These are phyloP conservation scores for Cerioporus squamosus DNA, from an alignment of 1,284 basidiomycete species.

Conservation along the genomic window DNA sequence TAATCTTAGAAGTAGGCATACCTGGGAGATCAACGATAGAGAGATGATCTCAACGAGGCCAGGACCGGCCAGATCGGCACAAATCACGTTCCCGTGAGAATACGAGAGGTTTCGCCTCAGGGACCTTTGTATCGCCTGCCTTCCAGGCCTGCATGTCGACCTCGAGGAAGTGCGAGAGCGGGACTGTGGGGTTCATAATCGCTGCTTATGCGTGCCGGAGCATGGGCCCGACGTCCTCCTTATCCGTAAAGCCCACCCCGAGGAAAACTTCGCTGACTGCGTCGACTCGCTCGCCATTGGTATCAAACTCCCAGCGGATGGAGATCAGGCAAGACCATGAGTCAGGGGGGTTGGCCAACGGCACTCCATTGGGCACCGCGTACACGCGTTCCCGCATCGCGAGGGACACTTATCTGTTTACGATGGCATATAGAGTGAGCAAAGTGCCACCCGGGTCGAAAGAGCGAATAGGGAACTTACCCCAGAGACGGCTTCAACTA, in stretches of 20 bases:
- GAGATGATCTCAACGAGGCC: slow-evolving; percentile 47
- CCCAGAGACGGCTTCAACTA: slow-evolving; percentile 60
- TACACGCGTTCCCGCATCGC: slow-evolving; percentile 30
- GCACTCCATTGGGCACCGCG: slow-evolving; percentile 35
- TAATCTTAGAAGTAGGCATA: background rate
- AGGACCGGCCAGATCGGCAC: slow-evolving; percentile 48
- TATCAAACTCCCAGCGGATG: slow-evolving; percentile 34
- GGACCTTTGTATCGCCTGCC: background rate
- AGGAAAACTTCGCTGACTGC: slow-evolving; percentile 42
- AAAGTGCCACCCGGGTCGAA: too few relatives aligned
- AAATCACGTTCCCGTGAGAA: slow-evolving; percentile 54
- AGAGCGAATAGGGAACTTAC: slow-evolving; percentile 41
- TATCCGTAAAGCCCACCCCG: slow-evolving; percentile 39
- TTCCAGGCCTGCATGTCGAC: slow-evolving; percentile 24
- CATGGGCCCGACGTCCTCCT: slow-evolving; percentile 41
- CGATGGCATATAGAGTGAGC: too few relatives aligned
- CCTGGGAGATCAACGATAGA: slow-evolving; percentile 51
- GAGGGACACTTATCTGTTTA: slow-evolving; percentile 26
- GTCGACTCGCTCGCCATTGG: slow-evolving; percentile 16
- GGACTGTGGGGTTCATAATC: slow-evolving; percentile 41
- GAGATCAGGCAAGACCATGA: slow-evolving; percentile 40
- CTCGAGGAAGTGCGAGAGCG: slow-evolving; percentile 28
- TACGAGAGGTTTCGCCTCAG: slow-evolving; percentile 21
- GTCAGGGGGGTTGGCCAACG: slow-evolving; percentile 16
- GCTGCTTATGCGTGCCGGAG: slow-evolving; percentile 51